phyloP scores from a whole-genome alignment of 2,329 filamentous ascomycete genomes.

The Bipolaris sorokiniana region DNA sequence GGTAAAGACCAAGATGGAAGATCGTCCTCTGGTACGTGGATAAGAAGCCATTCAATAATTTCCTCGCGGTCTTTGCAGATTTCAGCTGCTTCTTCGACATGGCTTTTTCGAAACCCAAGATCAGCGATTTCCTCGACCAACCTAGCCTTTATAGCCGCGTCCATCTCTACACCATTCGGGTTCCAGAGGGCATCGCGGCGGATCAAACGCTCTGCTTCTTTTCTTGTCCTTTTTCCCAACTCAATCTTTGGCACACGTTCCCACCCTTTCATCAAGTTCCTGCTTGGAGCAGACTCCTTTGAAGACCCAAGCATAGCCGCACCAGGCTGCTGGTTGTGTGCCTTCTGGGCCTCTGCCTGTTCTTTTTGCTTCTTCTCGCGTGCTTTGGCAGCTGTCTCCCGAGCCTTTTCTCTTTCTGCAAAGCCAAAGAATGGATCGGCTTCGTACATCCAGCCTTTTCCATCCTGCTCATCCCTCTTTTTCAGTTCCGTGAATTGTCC shows the following conservation, averaged over 20 bases:
- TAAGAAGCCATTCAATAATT: slow-evolving; percentile 91
- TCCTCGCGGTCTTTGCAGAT: slow-evolving; percentile 93
- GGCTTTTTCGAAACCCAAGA: slow-evolving; percentile 87
- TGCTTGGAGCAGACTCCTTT: slow-evolving; percentile 40
- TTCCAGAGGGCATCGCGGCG: slow-evolving; percentile 86
- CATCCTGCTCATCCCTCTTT: slow-evolving; percentile 77
- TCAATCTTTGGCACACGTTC: slow-evolving; percentile 86
- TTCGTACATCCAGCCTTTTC: slow-evolving; percentile 87
- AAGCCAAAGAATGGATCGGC: slow-evolving; percentile 88
- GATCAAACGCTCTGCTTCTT: slow-evolving; percentile 79
- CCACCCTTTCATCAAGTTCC: slow-evolving; percentile 73
- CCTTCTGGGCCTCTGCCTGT: slow-evolving; percentile 66
- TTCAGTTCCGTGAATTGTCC: slow-evolving; percentile 83
- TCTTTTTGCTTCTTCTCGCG: slow-evolving; percentile 67
- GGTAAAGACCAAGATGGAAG: slow-evolving; percentile 91
- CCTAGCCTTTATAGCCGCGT: slow-evolving; percentile 60
- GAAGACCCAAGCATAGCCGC: slow-evolving; percentile 35
- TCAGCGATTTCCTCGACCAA: slow-evolving; percentile 75
- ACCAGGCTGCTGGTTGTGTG: slow-evolving; percentile 57
- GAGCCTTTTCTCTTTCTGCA: slow-evolving; percentile 79
- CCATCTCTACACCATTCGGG: slow-evolving; percentile 72
- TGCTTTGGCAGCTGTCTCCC: slow-evolving; percentile 78
- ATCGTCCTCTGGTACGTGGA: slow-evolving; percentile 96
- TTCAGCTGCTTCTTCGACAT: slow-evolving; percentile 84
- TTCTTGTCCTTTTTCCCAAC: slow-evolving; percentile 81